Evolutionary conservation across 805 yeast genomes (phyloP), one percentile per base, ranked within the genome.

Genomic region (Lachancea meyersii): DNA sequence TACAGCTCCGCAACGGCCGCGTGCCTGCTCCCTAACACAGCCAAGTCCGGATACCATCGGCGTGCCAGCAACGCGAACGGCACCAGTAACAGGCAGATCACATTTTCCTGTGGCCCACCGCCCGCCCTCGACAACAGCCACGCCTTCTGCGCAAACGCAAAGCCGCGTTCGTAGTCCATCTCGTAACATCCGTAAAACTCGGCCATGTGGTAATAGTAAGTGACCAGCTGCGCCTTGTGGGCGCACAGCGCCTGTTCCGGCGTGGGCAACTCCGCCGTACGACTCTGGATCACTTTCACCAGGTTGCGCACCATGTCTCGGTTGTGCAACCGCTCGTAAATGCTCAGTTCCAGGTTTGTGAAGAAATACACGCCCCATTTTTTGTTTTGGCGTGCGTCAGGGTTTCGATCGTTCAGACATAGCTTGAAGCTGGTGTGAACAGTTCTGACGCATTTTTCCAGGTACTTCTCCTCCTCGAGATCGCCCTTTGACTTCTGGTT

Each of bases 331-430:
- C 70, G 70, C 67, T 80, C 79, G 62, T 86, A 87, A 19, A 83
- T 70, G 51, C 76, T 77, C 60, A 86, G 78, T 45, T 87, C 73
- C 41, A 79, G 73, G 31, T 81, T 80, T 16, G 84, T 75, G 58
- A 86, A 82, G 61, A 75, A 80, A 61, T 81, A 85, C 16, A 83
- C 79, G 38, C 81, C 84, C 48, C 64, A 61, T 53, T 80, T 72
- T 55, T 84, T 82, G 47, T 82, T 76, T 11, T 53, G 52, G 0
- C 36, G 39, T 17, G 60, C 37, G 21, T 73, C 74, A n/a, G 76
- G 73, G 47, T 78, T 79, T 45, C 89, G 73, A 61, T 88, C 96
- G 48, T 84, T 85, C 34, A 88, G 67, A 48, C 95, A 85, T 3
- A 83, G 57, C 45, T 82, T 85, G 64, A 86, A 83, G 5, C 89